These are phyloP conservation scores for Aspergillus tamarii DNA, from an alignment of 2,329 filamentous ascomycete genomes.

Conservation along the genomic window DNA sequence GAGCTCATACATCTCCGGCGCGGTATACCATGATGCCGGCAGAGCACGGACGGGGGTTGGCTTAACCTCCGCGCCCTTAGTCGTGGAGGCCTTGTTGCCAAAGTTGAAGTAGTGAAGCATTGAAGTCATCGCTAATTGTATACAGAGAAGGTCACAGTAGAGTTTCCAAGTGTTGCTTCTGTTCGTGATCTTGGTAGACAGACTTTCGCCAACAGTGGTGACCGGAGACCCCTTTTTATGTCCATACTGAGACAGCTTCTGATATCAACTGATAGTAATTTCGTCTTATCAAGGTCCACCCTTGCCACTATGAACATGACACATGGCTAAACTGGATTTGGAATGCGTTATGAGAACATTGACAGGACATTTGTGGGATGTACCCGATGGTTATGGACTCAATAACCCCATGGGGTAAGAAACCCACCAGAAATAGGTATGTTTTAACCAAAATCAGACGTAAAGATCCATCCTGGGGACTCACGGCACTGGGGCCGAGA, in stretches of 20 bases:
- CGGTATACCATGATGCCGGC: slow-evolving; percentile 52
- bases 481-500: not conserved
- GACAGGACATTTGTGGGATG: not conserved
- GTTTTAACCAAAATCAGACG: not conserved
- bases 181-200: not conserved
- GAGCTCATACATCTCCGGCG: slow-evolving; percentile 50
- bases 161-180: not conserved
- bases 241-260: not conserved
- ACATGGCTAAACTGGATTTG: not conserved
- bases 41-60: slow-evolving; percentile 36
- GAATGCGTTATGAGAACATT: not conserved
- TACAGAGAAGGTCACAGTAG: not conserved
- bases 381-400: not conserved
- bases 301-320: not conserved
- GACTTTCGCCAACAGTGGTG: not conserved
- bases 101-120: slow-evolving; percentile 1
- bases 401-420: slow-evolving; percentile 1
- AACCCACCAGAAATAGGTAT: too few relatives aligned
- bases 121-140: not conserved
- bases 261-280: not conserved
- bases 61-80: not conserved
- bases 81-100: not conserved
- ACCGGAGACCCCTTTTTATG: not conserved
- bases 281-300: not conserved
- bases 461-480: not conserved